These are phyloP conservation scores for Ascochyta koolunga DNA, from an alignment of 2,329 filamentous ascomycete genomes.

Conservation along the genomic window DNA sequence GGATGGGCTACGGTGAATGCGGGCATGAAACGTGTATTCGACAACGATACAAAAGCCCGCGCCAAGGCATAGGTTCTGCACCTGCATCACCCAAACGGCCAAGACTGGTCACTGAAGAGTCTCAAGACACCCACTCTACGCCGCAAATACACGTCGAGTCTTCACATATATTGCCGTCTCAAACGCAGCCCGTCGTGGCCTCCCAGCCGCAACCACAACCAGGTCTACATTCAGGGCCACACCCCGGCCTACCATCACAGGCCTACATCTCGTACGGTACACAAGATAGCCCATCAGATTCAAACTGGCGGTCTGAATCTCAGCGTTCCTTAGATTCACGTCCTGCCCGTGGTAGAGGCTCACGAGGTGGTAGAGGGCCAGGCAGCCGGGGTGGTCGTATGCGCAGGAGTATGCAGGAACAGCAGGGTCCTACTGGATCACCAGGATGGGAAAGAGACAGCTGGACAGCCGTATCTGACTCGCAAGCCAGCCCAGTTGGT, in stretches of 20 bases:
- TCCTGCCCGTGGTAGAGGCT: slow-evolving; percentile 43
- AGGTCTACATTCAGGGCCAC: slow-evolving; percentile 32
- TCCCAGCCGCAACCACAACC: slow-evolving; percentile 27
- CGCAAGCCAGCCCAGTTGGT: slow-evolving; percentile 46
- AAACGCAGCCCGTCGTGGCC: slow-evolving; percentile 37
- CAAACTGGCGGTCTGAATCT: slow-evolving; percentile 41
- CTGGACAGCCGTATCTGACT: slow-evolving; percentile 42
- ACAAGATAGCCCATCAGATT: slow-evolving; percentile 38
- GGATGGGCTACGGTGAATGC: slow-evolving; percentile 55
- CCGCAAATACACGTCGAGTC: slow-evolving; percentile 20
- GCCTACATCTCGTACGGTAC: slow-evolving; percentile 36
- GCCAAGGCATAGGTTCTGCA: slow-evolving; percentile 22
- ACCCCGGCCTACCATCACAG: slow-evolving; percentile 28
- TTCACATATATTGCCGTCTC: slow-evolving; percentile 31
- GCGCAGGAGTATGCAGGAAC: slow-evolving; percentile 47
- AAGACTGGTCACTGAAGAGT: slow-evolving; percentile 45
- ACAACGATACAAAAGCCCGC: slow-evolving; percentile 46
- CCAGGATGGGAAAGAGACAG: slow-evolving; percentile 52
- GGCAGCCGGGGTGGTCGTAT: slow-evolving; percentile 46
- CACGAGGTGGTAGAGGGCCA: slow-evolving; percentile 46
- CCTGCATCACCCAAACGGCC: slow-evolving; percentile 54
- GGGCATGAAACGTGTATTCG: slow-evolving; percentile 47
- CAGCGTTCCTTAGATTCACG: slow-evolving; percentile 38
- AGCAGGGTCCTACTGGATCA: slow-evolving; percentile 35
- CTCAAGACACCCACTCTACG: not conserved